Percentiles rank a stretch among this genome's conserved stretches.
These are phyloP conservation scores for Penicillium verhagenii DNA, from an alignment of 495 filamentous ascomycete genomes.

Conservation along the genomic window DNA sequence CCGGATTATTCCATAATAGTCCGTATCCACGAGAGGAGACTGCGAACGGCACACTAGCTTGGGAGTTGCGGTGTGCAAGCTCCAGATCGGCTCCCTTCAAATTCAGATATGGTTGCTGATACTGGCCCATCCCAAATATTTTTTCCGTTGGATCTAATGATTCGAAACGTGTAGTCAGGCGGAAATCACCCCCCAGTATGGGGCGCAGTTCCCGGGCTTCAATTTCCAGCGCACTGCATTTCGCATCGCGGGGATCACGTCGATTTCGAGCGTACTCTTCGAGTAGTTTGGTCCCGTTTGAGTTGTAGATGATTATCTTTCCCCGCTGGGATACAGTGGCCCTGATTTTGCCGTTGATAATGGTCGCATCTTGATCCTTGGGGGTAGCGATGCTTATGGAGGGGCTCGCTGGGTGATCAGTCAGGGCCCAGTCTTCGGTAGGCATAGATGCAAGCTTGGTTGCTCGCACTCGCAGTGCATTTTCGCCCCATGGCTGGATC, in stretches of 20 bases:
- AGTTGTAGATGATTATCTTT: constrained; percentile 51
- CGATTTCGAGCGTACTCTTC: constrained; percentile 59
- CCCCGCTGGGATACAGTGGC: constrained; percentile 46
- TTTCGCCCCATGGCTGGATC: constrained; percentile 55
- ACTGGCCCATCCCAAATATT: constrained; percentile 63
- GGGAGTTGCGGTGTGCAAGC: constrained; percentile 60
- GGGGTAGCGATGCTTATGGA: constrained; percentile 23
- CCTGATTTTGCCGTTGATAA: constrained; percentile 52
- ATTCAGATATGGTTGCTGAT: constrained; percentile 56
- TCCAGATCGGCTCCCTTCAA: constrained; percentile 57
- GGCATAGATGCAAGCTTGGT: constrained; percentile 50
- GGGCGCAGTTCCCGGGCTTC: constrained; percentile 56
- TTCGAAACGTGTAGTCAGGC: constrained; percentile 54
- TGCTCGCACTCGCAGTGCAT: constrained; percentile 53
- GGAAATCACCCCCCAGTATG: constrained; percentile 50
- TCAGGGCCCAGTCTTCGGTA: constrained; percentile 53
- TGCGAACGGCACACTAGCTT: constrained; percentile 57
- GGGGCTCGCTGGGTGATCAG: constrained; percentile 18
- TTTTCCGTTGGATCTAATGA: constrained; percentile 50
- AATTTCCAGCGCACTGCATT: constrained; percentile 52
- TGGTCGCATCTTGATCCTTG: constrained; percentile 33
- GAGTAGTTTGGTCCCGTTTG: constrained; percentile 41
- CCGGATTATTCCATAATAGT: constrained; percentile 59
- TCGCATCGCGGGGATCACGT: constrained; percentile 49
- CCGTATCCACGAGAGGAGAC: constrained; percentile 56